Conservation (phyloP, 2,329 filamentous ascomycete genomes). For the Diplocarpon rosae region DNA sequence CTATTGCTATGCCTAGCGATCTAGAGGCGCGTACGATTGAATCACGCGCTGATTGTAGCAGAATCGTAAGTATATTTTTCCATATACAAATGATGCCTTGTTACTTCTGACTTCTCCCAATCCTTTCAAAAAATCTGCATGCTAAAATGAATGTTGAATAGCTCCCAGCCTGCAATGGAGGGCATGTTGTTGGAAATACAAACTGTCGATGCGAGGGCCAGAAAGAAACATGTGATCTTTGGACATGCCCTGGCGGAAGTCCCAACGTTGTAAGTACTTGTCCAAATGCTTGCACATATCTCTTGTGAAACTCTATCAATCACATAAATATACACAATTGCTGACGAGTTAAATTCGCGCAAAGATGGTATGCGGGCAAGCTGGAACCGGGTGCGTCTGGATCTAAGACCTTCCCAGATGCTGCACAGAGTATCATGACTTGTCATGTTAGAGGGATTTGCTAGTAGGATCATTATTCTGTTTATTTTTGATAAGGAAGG, state of each 20-base stretch:
- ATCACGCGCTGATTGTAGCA: conserved; percentile 1
- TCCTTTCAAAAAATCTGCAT: not conserved
- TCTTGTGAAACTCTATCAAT: not conserved
- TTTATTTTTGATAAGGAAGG: not conserved
- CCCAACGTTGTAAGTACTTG: conserved; percentile 1
- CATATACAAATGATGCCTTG: too few relatives aligned
- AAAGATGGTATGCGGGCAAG: not conserved
- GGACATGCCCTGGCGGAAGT: not conserved
- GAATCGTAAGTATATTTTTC: not conserved
- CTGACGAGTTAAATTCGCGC: not conserved
- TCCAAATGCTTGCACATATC: not conserved
- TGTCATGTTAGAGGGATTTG: too few relatives aligned
- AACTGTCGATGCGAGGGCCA: conserved; percentile 4
- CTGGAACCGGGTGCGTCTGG: not conserved
- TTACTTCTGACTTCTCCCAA: too few relatives aligned
- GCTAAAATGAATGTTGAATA: not conserved
- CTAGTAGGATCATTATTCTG: not conserved
- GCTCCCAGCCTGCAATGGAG: conserved; percentile 4
- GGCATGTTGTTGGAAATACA: not conserved
- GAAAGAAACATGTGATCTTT: conserved; percentile 4
- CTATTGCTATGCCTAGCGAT: conserved; percentile 3
- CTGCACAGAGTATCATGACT: not conserved
- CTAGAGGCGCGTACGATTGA: conserved; percentile 1
- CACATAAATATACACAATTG: not conserved
- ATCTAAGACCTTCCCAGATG: not conserved